Percentiles rank a stretch among this genome's conserved stretches.
Conservation (phyloP, 140 eudicot genomes). For the Eryngium alpinum region DNA sequence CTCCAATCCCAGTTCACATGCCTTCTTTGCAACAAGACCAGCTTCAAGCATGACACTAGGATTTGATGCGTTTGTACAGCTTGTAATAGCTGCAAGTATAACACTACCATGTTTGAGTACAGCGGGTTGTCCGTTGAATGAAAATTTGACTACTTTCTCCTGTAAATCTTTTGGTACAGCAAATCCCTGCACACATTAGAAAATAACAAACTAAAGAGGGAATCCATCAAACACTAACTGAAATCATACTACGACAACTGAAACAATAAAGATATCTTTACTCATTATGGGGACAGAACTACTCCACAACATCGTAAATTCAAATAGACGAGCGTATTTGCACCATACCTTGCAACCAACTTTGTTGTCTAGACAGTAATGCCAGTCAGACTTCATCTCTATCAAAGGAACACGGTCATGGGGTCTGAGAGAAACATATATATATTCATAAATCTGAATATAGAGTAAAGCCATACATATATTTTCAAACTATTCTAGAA, state of each 20-base stretch:
- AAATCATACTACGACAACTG: background rate
- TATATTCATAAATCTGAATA: background rate
- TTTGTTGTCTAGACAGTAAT: slow-evolving; percentile 83
- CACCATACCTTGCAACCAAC: slow-evolving; percentile 85
- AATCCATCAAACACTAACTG: background rate
- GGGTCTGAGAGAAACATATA: slow-evolving; percentile 50
- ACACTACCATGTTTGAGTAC: slow-evolving; percentile 93
- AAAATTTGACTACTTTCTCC: slow-evolving; percentile 74
- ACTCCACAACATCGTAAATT: background rate
- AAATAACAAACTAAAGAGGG: background rate
- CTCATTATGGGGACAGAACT: background rate
- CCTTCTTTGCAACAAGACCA: slow-evolving; percentile 97
- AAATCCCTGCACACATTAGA: slow-evolving; percentile 55
- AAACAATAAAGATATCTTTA: background rate
- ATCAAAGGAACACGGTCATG: slow-evolving; percentile 92
- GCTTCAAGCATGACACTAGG: slow-evolving; percentile 99
- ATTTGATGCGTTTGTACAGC: slow-evolving; percentile 97
- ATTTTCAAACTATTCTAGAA: background rate
- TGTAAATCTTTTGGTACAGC: slow-evolving; percentile 87
- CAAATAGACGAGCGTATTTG: background rate
- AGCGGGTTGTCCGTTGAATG: slow-evolving; percentile 88
- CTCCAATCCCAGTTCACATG: slow-evolving; percentile 92
- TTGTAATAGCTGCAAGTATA: slow-evolving; percentile 94
- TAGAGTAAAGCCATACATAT: background rate
- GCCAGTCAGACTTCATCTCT: slow-evolving; percentile 98